Base-by-base conservation (phyloP, 805 yeast genomes). In the Danielia oregonensis region DNA sequence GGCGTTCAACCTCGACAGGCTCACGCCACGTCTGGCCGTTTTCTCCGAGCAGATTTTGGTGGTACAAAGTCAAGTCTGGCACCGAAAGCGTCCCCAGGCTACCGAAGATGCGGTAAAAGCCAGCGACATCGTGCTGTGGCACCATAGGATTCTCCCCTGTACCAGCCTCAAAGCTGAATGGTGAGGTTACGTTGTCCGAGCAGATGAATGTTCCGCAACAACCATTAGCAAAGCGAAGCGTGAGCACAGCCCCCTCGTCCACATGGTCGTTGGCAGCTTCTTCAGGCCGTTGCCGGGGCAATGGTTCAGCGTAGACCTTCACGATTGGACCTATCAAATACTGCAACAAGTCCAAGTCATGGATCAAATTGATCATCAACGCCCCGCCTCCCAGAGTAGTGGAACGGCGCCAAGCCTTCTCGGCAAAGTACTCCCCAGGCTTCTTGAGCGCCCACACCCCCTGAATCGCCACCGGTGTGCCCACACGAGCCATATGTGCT, bases 131-230 rank as follows among this genome's bases (percentile, higher is more conserved):
- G 36, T 55, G 44, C 29, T 43, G 50, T 2, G 72, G 72, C 24
- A 66, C 47, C 14, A 60, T 61, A 2, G 72, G 71, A 40, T 66
- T 66, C 42, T 66, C 72, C 5, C 72, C 71, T 0, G 72, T 65
- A 1, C 69, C 68, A 4, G 55, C 49, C 46, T 65, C 72, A 32
- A 66, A 66, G 39, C 55, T 59, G 36, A 60, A 66, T 1, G 72
- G 70, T 8, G 68, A 61, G 2, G 59, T 52, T 19, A 64, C 64
- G 33, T 64, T 65, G 37, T 65, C 72, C 5, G 67, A 53, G 42
- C 72, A 66, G 26, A 66, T 44, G 38, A 66, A 66, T 2, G 70
- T 64, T 3, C 71, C 71, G 29, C 61, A 50, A 28, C 63, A 52
- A 5, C 72, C 72, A 36, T 48, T 57, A 14, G 55, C 53, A 44